These are phyloP conservation scores for Vaccinium macrocarpon DNA, from an alignment of 148 eudicot species.

Conservation along the genomic window DNA sequence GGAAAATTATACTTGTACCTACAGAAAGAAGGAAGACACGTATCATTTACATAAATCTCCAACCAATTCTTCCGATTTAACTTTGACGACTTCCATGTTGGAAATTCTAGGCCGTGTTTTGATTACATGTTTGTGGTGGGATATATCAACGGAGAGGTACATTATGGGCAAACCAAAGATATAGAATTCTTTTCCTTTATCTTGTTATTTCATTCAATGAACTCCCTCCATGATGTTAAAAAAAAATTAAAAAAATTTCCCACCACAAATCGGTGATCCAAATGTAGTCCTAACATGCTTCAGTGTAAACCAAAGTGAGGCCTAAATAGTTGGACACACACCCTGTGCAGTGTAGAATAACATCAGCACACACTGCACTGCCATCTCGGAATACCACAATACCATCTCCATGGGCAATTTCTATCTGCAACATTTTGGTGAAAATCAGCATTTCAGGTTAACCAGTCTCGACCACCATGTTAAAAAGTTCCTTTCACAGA, in stretches of 20 bases:
- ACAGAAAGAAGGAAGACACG: not conserved
- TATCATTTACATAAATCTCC: not conserved
- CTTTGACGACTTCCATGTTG: not conserved
- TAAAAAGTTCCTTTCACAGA: constrained; percentile 10
- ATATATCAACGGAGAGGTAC: not conserved
- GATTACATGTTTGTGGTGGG: not conserved
- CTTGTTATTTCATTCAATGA: not conserved
- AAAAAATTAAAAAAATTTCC: not conserved
- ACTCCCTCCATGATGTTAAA: not conserved
- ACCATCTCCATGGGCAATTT: constrained; percentile 62
- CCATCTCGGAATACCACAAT: constrained; percentile 62
- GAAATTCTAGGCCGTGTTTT: not conserved
- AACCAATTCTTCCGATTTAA: not conserved
- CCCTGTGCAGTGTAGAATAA: constrained; percentile 96
- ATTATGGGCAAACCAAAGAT: not conserved
- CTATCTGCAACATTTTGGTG: constrained; percentile 49
- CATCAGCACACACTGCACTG: constrained; percentile 49
- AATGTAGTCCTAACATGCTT: not conserved
- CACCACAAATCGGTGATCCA: not conserved
- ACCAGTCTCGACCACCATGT: constrained; percentile 16
- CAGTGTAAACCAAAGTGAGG: not conserved
- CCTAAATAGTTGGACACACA: constrained; percentile 22
- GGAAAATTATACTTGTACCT: constrained; percentile 92
- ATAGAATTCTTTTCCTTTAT: not conserved
- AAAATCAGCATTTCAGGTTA: constrained; percentile 16